Evolutionary conservation across 371 early-diverging fungal species (phyloP).

Genomic region (Lichtheimia ornata): DNA sequence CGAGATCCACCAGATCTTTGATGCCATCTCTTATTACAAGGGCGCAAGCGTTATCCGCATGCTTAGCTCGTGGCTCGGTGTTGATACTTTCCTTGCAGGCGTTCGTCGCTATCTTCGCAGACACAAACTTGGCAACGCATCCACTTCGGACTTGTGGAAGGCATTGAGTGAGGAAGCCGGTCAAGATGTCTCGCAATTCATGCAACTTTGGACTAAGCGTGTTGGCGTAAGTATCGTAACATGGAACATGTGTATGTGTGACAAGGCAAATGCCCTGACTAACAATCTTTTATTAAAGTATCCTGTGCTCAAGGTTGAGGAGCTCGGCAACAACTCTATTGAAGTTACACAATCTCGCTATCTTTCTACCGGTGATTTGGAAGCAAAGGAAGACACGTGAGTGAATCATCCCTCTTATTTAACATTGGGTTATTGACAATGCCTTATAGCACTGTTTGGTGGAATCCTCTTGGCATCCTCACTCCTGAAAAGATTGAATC

Average conservation of each 20-base stretch:
- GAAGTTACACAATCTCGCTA: conserved; percentile 76
- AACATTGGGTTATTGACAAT: conserved; percentile 29
- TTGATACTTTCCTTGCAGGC: conserved; percentile 66
- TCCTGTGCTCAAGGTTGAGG: conserved; percentile 72
- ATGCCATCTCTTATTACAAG: conserved; percentile 82
- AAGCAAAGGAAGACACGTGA: conserved; percentile 58
- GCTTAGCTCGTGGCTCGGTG: conserved; percentile 68
- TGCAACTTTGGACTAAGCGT: conserved; percentile 83
- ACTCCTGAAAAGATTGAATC: conserved; percentile 31
- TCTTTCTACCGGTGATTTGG: conserved; percentile 75
- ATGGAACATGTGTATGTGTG: neutral
- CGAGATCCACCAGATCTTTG: conserved; percentile 80
- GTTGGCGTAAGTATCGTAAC: conserved; percentile 60
- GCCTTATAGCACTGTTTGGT: conserved; percentile 42
- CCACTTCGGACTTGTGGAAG: conserved; percentile 82
- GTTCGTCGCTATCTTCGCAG: conserved; percentile 79
- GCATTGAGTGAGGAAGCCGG: conserved; percentile 74
- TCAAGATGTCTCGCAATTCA: conserved; percentile 70
- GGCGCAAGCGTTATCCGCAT: conserved; percentile 93
- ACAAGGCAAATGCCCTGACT: neutral
- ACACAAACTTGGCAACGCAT: conserved; percentile 80
- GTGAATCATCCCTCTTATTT: conserved; percentile 26
- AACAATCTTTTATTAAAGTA: conserved; percentile 34
- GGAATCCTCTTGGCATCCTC: conserved; percentile 63
- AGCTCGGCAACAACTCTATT: conserved; percentile 39